Percentiles rank a stretch among this genome's conserved stretches.
Evolutionary conservation across 495 filamentous ascomycete species (phyloP).

Genomic region (Aspergillus mulundensis): DNA sequence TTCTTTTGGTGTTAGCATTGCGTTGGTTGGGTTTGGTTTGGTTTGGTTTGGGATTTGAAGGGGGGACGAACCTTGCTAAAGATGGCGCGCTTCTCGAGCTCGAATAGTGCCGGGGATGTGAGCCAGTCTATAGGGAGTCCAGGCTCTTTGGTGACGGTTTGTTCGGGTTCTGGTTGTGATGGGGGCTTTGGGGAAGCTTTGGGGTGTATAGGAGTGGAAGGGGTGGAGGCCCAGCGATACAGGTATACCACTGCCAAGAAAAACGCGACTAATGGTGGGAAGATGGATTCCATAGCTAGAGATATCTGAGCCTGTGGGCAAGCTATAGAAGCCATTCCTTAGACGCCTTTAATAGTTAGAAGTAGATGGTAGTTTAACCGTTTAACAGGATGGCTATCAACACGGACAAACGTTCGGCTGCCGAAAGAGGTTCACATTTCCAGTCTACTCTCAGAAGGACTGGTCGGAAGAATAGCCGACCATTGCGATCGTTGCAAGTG

Average conservation of each 20-base stretch:
- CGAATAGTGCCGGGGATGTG: constrained; percentile 38
- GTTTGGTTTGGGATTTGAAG: background rate
- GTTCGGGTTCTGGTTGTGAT: background rate
- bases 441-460: background rate
- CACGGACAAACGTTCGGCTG: constrained; percentile 1
- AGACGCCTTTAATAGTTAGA: background rate
- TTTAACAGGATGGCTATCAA: background rate
- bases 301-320: background rate
- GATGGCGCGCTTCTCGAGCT: constrained; percentile 49
- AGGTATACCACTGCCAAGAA: background rate
- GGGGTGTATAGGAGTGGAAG: background rate
- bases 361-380: background rate
- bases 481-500: background rate
- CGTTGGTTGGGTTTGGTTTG: background rate
- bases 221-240: background rate
- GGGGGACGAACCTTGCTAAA: constrained; percentile 43
- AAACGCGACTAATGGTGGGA: background rate
- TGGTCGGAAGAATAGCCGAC: background rate
- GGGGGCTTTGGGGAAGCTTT: background rate
- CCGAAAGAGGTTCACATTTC: constrained; percentile 18
- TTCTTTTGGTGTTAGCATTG: background rate
- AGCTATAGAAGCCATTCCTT: background rate
- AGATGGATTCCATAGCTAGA: background rate
- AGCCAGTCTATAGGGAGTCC: constrained; percentile 46
- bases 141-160: constrained; percentile 31